Base-by-base conservation (phyloP, 805 yeast species). In the Myxozyma geophila region DNA sequence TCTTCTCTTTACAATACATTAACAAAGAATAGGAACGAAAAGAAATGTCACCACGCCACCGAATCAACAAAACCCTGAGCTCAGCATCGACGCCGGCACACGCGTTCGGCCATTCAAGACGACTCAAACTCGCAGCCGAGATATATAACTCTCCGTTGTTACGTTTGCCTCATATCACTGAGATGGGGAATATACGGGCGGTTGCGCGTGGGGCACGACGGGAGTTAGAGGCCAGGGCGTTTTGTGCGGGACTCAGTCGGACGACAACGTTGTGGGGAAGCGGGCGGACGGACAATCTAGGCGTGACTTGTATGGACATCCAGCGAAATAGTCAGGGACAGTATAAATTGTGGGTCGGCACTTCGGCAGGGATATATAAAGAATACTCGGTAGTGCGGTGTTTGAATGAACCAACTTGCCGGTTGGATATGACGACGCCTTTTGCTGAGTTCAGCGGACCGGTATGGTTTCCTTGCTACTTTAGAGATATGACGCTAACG, bases 371-470 rank as follows among this genome's bases (percentile, higher is more conserved):
- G 23, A 50, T 64, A 17, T 64, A 57, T 43, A 64, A 64, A 41
- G 66, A 63, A 23, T 63, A 54, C 41, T 40, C 50, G 10, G 60
- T 54, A 6, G 54, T 52, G 6, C 23, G 62, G 40, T 64, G 64
- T 33, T 36, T 64, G 52, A 43, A 37, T n/a, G 64, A 58, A 54
- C 54, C 64, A n/a, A 46, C 67, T 7, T 57, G 53, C 21, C 41
- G 51, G 13, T 17, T 60, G 23, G 67, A 64, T 36, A 64, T 64
- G 65, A 60, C 67, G 13, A 64, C 67, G 6, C 67, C 67, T 36
- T 64, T 64, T 60, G 67, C 67, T 2, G 67, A 64, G 53, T 64
- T 64, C 28, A 55, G 53, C 33, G 67, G 67, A 19, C 62, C 64
- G 15, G 67, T 64, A 47, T 9, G 58, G 23, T n/a, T 17, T 21